phyloP scores from a whole-genome alignment of 106 monocot genomes.

The Vanilla planifolia region DNA sequence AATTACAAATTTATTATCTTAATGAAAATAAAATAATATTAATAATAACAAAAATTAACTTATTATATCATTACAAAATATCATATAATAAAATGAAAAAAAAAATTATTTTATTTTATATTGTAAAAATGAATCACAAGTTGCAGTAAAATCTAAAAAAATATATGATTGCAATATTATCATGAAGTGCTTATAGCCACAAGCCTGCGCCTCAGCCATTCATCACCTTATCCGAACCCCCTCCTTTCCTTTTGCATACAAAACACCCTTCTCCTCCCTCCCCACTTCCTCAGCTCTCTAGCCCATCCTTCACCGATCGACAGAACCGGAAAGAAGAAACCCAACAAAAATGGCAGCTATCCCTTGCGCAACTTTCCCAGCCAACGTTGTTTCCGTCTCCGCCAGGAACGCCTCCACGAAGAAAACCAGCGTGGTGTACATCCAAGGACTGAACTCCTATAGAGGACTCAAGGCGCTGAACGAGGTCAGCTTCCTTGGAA shows the following conservation, averaged over 20 bases:
- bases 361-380: constrained; percentile 5
- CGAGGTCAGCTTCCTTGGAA: constrained; percentile 5
- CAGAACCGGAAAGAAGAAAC: neutral
- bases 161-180: too few species aligned
- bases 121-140: too few species aligned
- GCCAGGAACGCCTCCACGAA: constrained; percentile 1
- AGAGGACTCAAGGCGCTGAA: constrained; percentile 18
- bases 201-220: constrained; percentile 14
- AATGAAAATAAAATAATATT: too few species aligned
- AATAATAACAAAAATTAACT: too few species aligned
- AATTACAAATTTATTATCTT: too few species aligned
- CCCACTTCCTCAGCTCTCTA: neutral
- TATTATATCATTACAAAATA: too few species aligned
- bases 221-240: constrained; percentile 16
- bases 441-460: constrained; percentile 18
- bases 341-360: constrained; percentile 12
- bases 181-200: too few species aligned
- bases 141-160: too few species aligned
- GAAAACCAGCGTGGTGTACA: constrained; percentile 4
- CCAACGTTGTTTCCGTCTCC: too few species aligned
- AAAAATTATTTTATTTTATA: too few species aligned
- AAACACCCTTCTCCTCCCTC: constrained; percentile 2
- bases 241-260: constrained; percentile 6
- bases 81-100: too few species aligned
- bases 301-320: neutral